phyloP scores from a whole-genome alignment of 1,284 basidiomycete genomes.

The Cutaneotrichosporon mucoides region DNA sequence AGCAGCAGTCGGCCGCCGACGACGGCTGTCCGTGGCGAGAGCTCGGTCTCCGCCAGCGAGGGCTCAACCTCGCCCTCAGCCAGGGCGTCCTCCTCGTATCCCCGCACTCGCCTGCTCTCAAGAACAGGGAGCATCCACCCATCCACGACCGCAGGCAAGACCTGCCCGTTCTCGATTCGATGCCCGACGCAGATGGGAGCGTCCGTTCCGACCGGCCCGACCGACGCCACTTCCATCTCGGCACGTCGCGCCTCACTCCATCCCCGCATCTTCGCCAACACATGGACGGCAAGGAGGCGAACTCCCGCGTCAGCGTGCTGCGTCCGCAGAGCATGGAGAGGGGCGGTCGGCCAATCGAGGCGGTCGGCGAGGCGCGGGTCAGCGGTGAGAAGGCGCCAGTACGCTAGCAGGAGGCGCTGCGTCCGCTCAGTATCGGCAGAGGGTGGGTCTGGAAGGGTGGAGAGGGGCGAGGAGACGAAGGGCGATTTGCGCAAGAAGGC shows the following conservation, averaged over 20 bases:
- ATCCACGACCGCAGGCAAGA: constrained; percentile 54
- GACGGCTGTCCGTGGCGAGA: constrained; percentile 43
- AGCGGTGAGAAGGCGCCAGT: constrained; percentile 70
- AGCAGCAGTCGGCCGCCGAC: constrained; percentile 23
- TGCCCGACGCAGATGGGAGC: constrained; percentile 34
- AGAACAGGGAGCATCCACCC: constrained; percentile 72
- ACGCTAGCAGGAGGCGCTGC: constrained; percentile 67
- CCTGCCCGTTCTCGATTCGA: constrained; percentile 17
- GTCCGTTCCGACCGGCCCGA: constrained; percentile 61
- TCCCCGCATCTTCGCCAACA: constrained; percentile 66
- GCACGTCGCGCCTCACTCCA: constrained; percentile 72
- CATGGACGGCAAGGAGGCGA: constrained; percentile 67
- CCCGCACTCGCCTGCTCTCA: constrained; percentile 59
- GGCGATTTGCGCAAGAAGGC: constrained; percentile 27
- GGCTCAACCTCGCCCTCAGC: neutral
- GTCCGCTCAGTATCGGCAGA: constrained; percentile 55
- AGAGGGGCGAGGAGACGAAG: constrained; percentile 28
- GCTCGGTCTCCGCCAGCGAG: constrained; percentile 53
- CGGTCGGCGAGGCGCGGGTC: constrained; percentile 63
- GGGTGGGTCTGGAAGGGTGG: constrained; percentile 41
- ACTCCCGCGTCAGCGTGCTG: constrained; percentile 61
- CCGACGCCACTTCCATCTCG: constrained; percentile 55
- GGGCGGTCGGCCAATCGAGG: constrained; percentile 63
- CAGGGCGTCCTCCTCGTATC: constrained; percentile 6
- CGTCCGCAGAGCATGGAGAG: constrained; percentile 47